Base-by-base conservation (phyloP, 345 rosid genomes). In the Murraya paniculata region DNA sequence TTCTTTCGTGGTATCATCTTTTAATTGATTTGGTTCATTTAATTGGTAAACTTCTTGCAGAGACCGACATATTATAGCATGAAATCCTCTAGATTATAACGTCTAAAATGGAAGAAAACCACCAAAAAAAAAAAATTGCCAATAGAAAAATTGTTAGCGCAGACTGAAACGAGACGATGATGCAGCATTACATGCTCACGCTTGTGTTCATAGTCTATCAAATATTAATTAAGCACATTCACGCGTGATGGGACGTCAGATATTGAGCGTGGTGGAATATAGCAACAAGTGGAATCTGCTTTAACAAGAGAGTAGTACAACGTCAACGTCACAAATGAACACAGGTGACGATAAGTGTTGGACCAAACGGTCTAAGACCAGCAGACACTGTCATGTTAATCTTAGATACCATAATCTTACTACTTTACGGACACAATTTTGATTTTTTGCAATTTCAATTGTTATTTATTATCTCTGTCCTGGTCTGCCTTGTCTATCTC, bases 321-420 rank as follows among this genome's bases (percentile, higher is more conserved):
- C 41, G 68, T 64, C 30, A 36, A 55, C 72, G 53, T 50, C 78
- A 65, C 50, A 65, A 39, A 66, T 36, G 71, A 56, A 16, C 41
- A 6, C 21, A 30, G 38, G 27, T 67, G 79, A 77, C 65, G 66
- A 77, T 19, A 77, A 68, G 41, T 39, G 58, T 73, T 67, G 78
- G 69, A 73, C 78, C 75, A 73, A 60, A 45, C 18, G 78, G 75
- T 77, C 69, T 33, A 39, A 65, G 56, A 76, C 72, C 77, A 80
- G 64, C 83, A 79, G 80, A 78, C 79, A 67, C 33, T 9, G 64
- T 56, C 55, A 61, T 27, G 68, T 74, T 73, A 35, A 19, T 60
- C 41, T 19, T 33, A 50, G 77, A 73, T 57, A 33, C 75, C 33
- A 22, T 57, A 33, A 62, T 4, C 35, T 71, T 30, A 28, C 13